Evolutionary conservation across 2,329 filamentous ascomycete species (phyloP), one percentile per base, ranked within the genome.

Genomic region (Seiridium cupressi): DNA sequence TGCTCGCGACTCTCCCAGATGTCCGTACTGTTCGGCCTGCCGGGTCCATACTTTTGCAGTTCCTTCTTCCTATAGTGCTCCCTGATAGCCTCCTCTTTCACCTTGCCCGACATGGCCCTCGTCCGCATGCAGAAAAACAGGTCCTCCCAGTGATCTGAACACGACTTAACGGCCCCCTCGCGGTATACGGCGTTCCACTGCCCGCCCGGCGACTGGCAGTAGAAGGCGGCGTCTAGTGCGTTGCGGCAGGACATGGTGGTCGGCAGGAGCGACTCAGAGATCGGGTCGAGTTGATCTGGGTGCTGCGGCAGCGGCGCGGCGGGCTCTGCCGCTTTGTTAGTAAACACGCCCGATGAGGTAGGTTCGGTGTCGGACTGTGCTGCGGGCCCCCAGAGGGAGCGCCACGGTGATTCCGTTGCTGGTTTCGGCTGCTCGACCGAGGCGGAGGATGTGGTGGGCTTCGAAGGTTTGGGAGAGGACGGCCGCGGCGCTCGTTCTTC

Each of bases 51-150:
- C 73, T 87, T 89, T 44, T 84, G 84, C 62, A 80, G 75, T 69
- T 85, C 82, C 74, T 88, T 89, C 64, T 84, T 81, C 63, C 85
- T 81, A 76, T 93, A 92, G 74, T 89, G 86, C 53, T 86, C 85
- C 62, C 81, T 80, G 59, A 96, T 83, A 67, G 82, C 81, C 57
- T 80, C 83, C 61, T 84, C 86, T 68, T 86, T 86, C 65, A 86
- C 78, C 48, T 81, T 76, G 32, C 85, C 83, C 0, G 81, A 74
- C 69, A 87, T 87, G 2, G 83, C 82, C 69, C 89, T 88, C 44
- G 88, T 88, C 64, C 91, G 88, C 93, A 98, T 97, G 81, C 95
- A 99, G 78, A 97, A 94, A 91, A 93, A 96, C 76, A 97, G 98
- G 75, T 97, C 91, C 62, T 89, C 85, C 93, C 94, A 97, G 64